Percentiles rank a stretch among this genome's conserved stretches.
phyloP scores from a whole-genome alignment of 352 stramenopile genomes.

The Lagenidium sp. region DNA sequence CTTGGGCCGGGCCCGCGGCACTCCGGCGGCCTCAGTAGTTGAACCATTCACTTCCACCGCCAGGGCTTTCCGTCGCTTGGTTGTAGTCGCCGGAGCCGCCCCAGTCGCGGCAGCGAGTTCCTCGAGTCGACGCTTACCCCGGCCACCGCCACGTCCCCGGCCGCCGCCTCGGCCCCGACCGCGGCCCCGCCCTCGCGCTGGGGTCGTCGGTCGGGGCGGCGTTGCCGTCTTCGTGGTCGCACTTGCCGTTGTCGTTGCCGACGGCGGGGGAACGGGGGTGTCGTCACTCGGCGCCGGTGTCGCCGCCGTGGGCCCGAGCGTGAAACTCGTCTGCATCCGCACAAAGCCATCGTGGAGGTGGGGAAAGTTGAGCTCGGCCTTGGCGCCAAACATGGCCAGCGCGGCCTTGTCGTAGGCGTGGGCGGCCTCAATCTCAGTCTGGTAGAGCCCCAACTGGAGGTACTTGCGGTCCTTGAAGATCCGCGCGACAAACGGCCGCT shows the following conservation, averaged over 20 bases:
- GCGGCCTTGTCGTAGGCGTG: constrained; percentile 77
- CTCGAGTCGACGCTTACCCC: constrained; percentile 46
- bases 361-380: constrained; percentile 70
- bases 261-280: neutral
- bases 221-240: neutral
- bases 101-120: constrained; percentile 12
- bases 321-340: constrained; percentile 3
- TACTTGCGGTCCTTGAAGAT: constrained; percentile 59
- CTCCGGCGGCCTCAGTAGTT: neutral
- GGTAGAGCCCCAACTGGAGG: constrained; percentile 55
- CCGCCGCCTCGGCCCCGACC: constrained; percentile 27
- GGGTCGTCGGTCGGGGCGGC: constrained; percentile 19
- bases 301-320: neutral
- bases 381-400: constrained; percentile 53
- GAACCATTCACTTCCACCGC: too few species aligned
- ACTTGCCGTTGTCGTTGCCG: neutral
- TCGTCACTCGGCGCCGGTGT: neutral
- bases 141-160: constrained; percentile 18
- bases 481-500: constrained; percentile 77
- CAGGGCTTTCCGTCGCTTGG: constrained; percentile 27
- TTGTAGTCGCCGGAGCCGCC: too few species aligned
- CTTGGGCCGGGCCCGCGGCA: constrained; percentile 18
- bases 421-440: constrained; percentile 70
- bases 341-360: constrained; percentile 67
- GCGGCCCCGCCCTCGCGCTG: constrained; percentile 22